Percentiles rank a stretch among this genome's conserved stretches.
phyloP scores from a whole-genome alignment of 495 filamentous ascomycete genomes.

The Penicillium psychrofluorescens region DNA sequence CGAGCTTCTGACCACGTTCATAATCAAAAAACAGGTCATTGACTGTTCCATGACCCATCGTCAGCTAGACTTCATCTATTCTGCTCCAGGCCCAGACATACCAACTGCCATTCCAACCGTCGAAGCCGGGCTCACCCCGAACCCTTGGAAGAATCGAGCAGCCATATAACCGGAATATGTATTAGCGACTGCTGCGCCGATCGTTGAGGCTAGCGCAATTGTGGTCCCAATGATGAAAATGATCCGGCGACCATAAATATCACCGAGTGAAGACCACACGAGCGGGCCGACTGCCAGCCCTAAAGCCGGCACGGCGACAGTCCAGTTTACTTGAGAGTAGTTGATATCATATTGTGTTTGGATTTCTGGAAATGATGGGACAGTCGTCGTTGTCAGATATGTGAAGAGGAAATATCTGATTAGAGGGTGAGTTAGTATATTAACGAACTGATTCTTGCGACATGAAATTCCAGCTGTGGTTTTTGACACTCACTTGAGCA shows the following conservation, averaged over 20 bases:
- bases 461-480: no score
- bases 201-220: conserved; percentile 46
- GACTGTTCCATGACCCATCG: conserved; percentile 7
- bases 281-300: conserved; percentile 52
- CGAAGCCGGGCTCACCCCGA: conserved; percentile 50
- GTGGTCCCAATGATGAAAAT: conserved; percentile 48
- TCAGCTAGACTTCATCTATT: no score
- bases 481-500: conserved; percentile 40
- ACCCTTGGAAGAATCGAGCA: conserved; percentile 54
- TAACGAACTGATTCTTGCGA: no score
- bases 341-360: conserved; percentile 41
- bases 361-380: conserved; percentile 49
- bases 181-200: conserved; percentile 42
- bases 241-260: conserved; percentile 50
- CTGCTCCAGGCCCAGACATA: conserved; percentile 9
- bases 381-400: conserved; percentile 55
- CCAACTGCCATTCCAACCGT: conserved; percentile 55
- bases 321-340: conserved; percentile 55
- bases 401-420: conserved; percentile 58
- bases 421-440: background rate
- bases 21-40: conserved; percentile 53
- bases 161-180: conserved; percentile 49
- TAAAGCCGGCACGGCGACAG: conserved; percentile 53
- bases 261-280: conserved; percentile 50
- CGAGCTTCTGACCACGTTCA: conserved; percentile 54